A percentile compares a stretch with the other conserved stretches of the same genome.
These are phyloP conservation scores for Chrysophaeum taylorii DNA, from an alignment of 352 stramenopile genomes.

Conservation along the genomic window DNA sequence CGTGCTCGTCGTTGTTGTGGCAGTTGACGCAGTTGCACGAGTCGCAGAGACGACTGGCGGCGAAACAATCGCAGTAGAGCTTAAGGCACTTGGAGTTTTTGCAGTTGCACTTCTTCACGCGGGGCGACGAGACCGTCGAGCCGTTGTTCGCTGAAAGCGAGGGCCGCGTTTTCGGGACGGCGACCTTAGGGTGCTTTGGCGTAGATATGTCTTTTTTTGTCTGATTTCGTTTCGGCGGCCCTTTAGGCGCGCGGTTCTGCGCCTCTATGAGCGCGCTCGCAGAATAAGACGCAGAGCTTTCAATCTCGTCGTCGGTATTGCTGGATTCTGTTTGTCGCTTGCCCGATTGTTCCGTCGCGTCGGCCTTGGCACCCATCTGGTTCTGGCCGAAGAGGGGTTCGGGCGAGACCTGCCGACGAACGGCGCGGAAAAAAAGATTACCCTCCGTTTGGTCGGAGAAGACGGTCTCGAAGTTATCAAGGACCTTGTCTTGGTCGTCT, in stretches of 20 bases:
- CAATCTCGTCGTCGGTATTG: too few relatives aligned
- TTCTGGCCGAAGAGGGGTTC: neutral
- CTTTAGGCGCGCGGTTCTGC: neutral
- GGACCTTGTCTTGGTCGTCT: too few relatives aligned
- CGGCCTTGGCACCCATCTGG: neutral
- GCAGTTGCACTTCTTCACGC: conserved; percentile 61
- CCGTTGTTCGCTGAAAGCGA: neutral
- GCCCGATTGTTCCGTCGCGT: neutral
- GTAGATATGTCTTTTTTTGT: neutral
- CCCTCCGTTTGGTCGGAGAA: too few relatives aligned
- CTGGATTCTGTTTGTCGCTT: too few relatives aligned
- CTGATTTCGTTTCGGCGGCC: neutral
- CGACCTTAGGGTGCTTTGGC: neutral
- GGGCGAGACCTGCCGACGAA: too few relatives aligned
- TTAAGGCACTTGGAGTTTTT: conserved; percentile 87
- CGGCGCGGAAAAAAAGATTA: too few relatives aligned
- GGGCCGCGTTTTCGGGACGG: neutral
- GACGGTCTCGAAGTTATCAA: too few relatives aligned
- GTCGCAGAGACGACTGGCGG: conserved; percentile 66
- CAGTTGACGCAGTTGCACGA: conserved; percentile 82
- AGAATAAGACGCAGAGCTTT: too few relatives aligned
- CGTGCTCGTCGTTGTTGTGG: conserved; percentile 57
- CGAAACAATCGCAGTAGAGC: conserved; percentile 92
- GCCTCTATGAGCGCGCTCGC: too few relatives aligned
- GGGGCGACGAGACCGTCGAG: conserved; percentile 7